Evolutionary conservation across 306 rosid genomes (phyloP), one percentile per base, ranked within the genome.

Genomic region (Inga laurina): DNA sequence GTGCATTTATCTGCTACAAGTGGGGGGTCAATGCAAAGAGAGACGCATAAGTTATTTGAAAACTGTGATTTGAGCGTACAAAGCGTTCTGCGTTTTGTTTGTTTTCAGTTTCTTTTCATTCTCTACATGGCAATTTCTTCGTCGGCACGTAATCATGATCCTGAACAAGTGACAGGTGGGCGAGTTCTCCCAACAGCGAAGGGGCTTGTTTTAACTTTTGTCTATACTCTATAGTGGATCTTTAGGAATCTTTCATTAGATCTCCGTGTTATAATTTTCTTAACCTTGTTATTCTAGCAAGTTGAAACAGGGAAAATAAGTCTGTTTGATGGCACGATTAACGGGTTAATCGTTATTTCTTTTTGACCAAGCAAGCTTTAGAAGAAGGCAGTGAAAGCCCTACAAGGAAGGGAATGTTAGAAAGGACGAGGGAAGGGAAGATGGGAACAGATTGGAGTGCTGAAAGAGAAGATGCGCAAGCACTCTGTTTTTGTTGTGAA

Each of bases 391-490:
- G 15, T 22, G 34, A 59, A 11, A 59, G 14, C 13, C 66, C 34
- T 8, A 8, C 66, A n/a, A 24, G 35, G 27, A 0, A 11, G 68
- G 70, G 70, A 64, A 64, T 12, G 21, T 30, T 30, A 12, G 16
- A 5, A 27, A 11, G 69, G 70, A 13, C 39, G 5, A 64, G 3
- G 3, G 21, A 27, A 64, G 37, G 27, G 7, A 27, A 4, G 11
- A 12, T 0, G 1, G 37, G 1, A 37, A 3, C 13, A 24, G 1
- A 27, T 62, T 15, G 37, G 88, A 84, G 88, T 22, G 97, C 21
- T 19, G n/a, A 27, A 34, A 39, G 18, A 85, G 35, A 21, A 85
- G 92, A 96, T 57, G 99, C 99, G 8, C 98, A 92, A 69, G 82
- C 99, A 0, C 78, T 96, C 65, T 21, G 77, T 44, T n/a, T n/a